Conservation (phyloP, 2,329 filamentous ascomycete genomes). For the Rugonectria rugulosa region DNA sequence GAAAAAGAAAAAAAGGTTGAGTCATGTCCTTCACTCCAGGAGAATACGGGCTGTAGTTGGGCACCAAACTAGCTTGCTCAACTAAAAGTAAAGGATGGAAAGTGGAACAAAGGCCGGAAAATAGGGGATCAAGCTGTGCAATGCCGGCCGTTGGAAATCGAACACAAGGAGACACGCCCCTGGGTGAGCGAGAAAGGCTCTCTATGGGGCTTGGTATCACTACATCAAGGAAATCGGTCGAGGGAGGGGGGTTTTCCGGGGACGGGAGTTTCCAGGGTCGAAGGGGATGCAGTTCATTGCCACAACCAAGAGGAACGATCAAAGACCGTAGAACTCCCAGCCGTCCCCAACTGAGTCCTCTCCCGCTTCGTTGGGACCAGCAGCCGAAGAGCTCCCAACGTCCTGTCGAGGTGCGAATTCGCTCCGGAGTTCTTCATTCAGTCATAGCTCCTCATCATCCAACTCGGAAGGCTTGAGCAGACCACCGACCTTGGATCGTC, state of each 20-base stretch:
- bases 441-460: conserved; percentile 91
- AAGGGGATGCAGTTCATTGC: neutral
- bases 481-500: conserved; percentile 93
- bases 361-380: conserved; percentile 37
- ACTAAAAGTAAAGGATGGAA: neutral
- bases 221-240: conserved; percentile 40
- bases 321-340: conserved; percentile 72
- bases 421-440: conserved; percentile 70
- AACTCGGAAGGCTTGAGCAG: conserved; percentile 97
- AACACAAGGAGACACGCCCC: conserved; percentile 28
- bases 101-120: conserved; percentile 6
- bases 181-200: conserved; percentile 28
- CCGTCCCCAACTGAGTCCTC: conserved; percentile 55
- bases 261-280: conserved; percentile 4
- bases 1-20: conserved; percentile 3
- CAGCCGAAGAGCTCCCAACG: conserved; percentile 16
- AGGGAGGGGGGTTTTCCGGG: conserved; percentile 16
- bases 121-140: conserved; percentile 2
- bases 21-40: conserved; percentile 9
- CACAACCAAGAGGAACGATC: conserved; percentile 18
- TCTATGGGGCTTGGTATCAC: conserved; percentile 44
- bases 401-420: conserved; percentile 60
- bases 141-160: conserved; percentile 7
- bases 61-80: neutral
- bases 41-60: conserved; percentile 6